Evolutionary conservation across 2,329 filamentous ascomycete genomes (phyloP), one percentile per base, ranked within the genome.

Genomic region (Xylariaceae sp.): DNA sequence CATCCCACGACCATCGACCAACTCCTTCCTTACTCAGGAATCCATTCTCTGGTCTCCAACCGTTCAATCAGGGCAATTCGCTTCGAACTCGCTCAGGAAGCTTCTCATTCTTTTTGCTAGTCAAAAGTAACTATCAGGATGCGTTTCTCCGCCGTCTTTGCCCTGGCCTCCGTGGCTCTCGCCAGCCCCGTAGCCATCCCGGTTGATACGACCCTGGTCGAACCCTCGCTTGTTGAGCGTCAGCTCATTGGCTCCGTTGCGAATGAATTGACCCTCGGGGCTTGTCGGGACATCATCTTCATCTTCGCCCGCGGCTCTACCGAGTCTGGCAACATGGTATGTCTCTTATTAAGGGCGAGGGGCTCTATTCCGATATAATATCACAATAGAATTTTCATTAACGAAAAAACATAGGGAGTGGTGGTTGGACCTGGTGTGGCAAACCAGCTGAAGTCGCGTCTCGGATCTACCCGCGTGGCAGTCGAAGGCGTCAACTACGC

Each of bases 281-380:
- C 47, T 6, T 75, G 73, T 57, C 67, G 69, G 26, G 61, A 64
- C 14, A 63, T 69, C n/a, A 71, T 67, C 8, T 71, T 75, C 12
- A 71, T 74, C 44, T 74, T 74, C 44, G 71, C 72, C 3, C 70
- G 73, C 21, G 73, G 69, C 0, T 72, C 72, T 0, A 71, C 69
- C 9, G 73, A 75, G 54, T 14, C 59, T 1, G 73, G 72, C 24
- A 74, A 74, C 46, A 69, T 72, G 66, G 73, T 73, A 56, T 16
- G 36, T 34, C 3, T 41, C 16, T 48, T n/a, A 11, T 26, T 17
- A n/a, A n/a, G n/a, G n/a, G n/a, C n/a, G n/a, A n/a, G n/a, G n/a
- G n/a, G n/a, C 33, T 16, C 33, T 34, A 75, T 70, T 45, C 9
- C 28, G 16, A n/a, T 14, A 17, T 14, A 3, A 33, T n/a, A 4